Evolutionary conservation across 305 asterid species (phyloP).

Genomic region (Fraxinus floribunda): DNA sequence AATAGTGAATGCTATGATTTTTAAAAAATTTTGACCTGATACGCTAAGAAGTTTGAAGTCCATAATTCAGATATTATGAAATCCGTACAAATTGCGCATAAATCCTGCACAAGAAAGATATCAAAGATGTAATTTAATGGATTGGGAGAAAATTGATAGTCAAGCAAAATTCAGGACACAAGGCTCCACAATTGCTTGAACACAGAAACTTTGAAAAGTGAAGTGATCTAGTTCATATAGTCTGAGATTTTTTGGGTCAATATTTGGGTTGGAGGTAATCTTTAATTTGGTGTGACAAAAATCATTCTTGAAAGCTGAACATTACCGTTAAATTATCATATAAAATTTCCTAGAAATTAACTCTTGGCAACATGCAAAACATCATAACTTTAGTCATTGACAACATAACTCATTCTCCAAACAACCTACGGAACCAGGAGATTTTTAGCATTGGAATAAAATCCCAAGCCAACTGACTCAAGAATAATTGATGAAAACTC

Average conservation of each 20-base stretch:
- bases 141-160: constrained; percentile 5
- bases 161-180: background rate
- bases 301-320: background rate
- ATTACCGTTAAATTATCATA: background rate
- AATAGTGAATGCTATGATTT: constrained; percentile 7
- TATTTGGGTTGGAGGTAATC: background rate
- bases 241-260: background rate
- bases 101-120: constrained; percentile 62
- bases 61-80: constrained; percentile 87
- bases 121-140: constrained; percentile 27
- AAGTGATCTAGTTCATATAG: background rate
- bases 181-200: background rate
- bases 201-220: background rate
- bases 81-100: constrained; percentile 91
- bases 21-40: constrained; percentile 63
- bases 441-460: background rate
- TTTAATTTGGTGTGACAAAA: background rate
- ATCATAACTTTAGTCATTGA: background rate
- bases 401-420: background rate
- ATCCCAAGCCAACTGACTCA: constrained; percentile 3
- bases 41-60: constrained; percentile 91
- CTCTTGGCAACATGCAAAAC: background rate
- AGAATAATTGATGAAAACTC: background rate
- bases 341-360: background rate
- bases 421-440: background rate